Percentiles rank a stretch among this genome's conserved stretches.
Conservation (phyloP, 306 rosid species). For the Vigna unguiculata region DNA sequence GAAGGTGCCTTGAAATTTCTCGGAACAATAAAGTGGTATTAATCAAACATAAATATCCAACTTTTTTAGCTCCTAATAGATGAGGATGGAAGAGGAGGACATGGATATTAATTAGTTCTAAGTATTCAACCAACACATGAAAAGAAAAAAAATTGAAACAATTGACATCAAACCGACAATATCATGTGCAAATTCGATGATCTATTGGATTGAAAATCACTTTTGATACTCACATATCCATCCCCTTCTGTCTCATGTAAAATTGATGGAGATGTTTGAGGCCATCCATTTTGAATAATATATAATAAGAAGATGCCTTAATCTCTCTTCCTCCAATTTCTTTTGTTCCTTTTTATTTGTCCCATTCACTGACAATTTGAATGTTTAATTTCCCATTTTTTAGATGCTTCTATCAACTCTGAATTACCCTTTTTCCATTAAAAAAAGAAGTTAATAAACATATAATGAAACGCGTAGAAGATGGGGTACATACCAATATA, state of each 20-base stretch:
- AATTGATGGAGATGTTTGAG: conserved; percentile 49
- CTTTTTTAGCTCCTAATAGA: conserved; percentile 15
- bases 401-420: conserved; percentile 28
- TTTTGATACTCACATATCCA: conserved; percentile 33
- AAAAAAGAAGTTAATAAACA: conserved; percentile 21
- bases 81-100: conserved; percentile 7
- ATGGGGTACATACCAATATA: conserved; percentile 17
- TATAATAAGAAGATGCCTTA: conserved; percentile 22
- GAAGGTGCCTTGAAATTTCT: conserved; percentile 41
- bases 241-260: conserved; percentile 48
- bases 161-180: conserved; percentile 57
- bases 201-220: conserved; percentile 43
- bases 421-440: conserved; percentile 23
- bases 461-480: conserved; percentile 4
- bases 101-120: conserved; percentile 15
- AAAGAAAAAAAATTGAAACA: conserved; percentile 20
- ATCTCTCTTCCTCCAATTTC: conserved; percentile 34
- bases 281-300: conserved; percentile 38
- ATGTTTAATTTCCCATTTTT: conserved; percentile 19
- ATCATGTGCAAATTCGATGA: conserved; percentile 59
- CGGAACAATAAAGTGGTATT: not conserved
- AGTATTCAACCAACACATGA: conserved; percentile 26
- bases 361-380: conserved; percentile 39
- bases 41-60: conserved; percentile 21
- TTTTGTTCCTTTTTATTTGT: conserved; percentile 43